Base-by-base conservation (phyloP, 352 stramenopile species). In the Phytopythium boreale region DNA sequence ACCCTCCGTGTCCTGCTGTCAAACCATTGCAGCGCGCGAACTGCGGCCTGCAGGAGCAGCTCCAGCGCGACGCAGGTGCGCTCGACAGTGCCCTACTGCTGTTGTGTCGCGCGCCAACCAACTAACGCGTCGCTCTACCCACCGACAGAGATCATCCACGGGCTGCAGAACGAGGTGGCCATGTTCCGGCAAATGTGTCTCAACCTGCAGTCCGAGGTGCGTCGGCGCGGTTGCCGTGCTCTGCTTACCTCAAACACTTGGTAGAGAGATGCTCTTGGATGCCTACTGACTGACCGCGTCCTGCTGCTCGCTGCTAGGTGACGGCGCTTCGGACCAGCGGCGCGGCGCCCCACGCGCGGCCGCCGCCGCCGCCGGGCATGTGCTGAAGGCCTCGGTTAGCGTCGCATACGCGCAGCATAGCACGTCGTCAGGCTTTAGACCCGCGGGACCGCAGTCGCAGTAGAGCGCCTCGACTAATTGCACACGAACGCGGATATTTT, bases 181-280 rank as follows among this genome's bases (percentile, higher is more conserved):
- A 89, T 93, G 80, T 92, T 92, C 62, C 82, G 81, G 50, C 79
- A 92, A 63, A 90, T 93, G 79, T 93, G 85, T 67, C 67, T 92
- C 52, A 92, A 83, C 62, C 74, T 92, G 43, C 85, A 93, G 70
- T 64, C 76, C 31, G 81, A 93, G 77, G 85, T 93, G 60, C 70
- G 76, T 75, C 12, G 11, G 8, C 39, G 4, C 14, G 2, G 11
- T 11, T 34, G 9, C 8, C 19, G 22, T 29, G 44, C n/a, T n/a
- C n/a, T n/a, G n/a, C n/a, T n/a, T n/a, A n/a, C n/a, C n/a, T n/a
- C n/a, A n/a, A n/a, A n/a, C n/a, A n/a, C n/a, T n/a, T n/a, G n/a
- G n/a, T n/a, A n/a, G n/a, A n/a, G n/a, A n/a, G n/a, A n/a, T n/a
- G n/a, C n/a, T n/a, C n/a, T n/a, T n/a, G n/a, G n/a, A n/a, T n/a